A percentile compares a stretch with the other conserved stretches of the same genome.
Conservation (phyloP, 169 alveolate species). For the Plasmodium malariae region DNA sequence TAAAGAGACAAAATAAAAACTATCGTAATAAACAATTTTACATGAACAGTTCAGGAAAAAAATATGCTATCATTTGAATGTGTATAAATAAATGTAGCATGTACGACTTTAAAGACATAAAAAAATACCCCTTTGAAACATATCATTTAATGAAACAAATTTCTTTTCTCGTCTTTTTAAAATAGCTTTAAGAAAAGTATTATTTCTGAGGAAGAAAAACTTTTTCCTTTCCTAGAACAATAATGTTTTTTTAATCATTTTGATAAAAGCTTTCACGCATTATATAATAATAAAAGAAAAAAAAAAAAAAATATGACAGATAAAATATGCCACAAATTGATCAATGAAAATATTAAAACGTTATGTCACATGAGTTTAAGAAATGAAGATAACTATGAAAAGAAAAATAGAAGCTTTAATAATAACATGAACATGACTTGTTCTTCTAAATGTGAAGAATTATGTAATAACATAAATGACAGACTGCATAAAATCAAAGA, state of each 20-base stretch:
- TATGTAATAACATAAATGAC: constrained; percentile 69
- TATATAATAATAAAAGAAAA: background rate
- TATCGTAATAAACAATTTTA: constrained; percentile 1
- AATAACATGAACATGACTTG: constrained; percentile 28
- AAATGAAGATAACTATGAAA: constrained; percentile 4
- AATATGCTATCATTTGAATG: constrained; percentile 1
- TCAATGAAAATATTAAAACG: constrained; percentile 61
- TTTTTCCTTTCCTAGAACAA: background rate
- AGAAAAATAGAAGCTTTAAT: constrained; percentile 13
- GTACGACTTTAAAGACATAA: background rate
- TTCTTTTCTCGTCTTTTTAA: background rate
- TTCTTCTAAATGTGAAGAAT: constrained; percentile 72
- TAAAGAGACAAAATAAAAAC: too few relatives aligned
- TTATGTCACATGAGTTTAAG: constrained; percentile 32
- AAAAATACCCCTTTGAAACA: background rate
- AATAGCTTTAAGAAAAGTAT: background rate
- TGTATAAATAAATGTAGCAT: constrained; percentile 5
- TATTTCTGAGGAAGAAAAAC: background rate
- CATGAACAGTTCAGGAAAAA: constrained; percentile 39
- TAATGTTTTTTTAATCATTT: too few relatives aligned
- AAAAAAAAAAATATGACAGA: constrained; percentile 32
- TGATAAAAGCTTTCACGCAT: too few relatives aligned
- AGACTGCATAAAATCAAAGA: constrained; percentile 70
- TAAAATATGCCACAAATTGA: constrained; percentile 61
- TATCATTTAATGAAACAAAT: background rate